phyloP scores from a whole-genome alignment of 2,329 filamentous ascomycete genomes.

The Hymenoscyphus linearis region DNA sequence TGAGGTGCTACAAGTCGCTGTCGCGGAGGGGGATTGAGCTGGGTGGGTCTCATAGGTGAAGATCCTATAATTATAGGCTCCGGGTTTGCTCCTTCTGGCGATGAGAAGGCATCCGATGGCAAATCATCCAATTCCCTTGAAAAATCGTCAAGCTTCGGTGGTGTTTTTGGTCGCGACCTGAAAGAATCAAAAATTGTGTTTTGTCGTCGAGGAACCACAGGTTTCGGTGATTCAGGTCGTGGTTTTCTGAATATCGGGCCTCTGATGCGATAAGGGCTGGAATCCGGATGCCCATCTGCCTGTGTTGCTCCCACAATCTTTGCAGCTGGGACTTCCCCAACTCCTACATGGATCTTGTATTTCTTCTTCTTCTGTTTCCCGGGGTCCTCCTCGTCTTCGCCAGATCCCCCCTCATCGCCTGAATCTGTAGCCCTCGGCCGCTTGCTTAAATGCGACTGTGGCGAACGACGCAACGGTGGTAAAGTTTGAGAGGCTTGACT shows the following conservation, averaged over 20 bases:
- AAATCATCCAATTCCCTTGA: constrained; percentile 45
- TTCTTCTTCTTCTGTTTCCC: constrained; percentile 26
- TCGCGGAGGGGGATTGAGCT: constrained; percentile 11
- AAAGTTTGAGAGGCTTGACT: constrained; percentile 39
- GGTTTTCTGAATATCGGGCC: constrained; percentile 46
- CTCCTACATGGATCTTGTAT: constrained; percentile 28
- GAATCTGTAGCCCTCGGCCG: constrained; percentile 29
- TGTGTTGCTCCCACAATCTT: constrained; percentile 30
- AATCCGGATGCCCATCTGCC: constrained; percentile 32
- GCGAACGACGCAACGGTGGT: constrained; percentile 27
- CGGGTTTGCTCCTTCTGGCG: constrained; percentile 20
- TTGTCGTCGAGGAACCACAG: constrained; percentile 9
- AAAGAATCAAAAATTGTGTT: constrained; percentile 1
- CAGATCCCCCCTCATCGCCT: constrained; percentile 16
- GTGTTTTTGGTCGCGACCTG: constrained; percentile 7
- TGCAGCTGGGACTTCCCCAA: constrained; percentile 22
- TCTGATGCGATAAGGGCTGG: constrained; percentile 46
- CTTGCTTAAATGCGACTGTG: constrained; percentile 31
- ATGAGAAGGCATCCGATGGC: constrained; percentile 40
- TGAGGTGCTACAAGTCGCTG: constrained; percentile 27
- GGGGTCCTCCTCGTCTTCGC: constrained; percentile 19
- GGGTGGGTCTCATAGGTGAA: constrained; percentile 16
- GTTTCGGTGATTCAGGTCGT: constrained; percentile 26
- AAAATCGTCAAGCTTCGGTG: constrained; percentile 30
- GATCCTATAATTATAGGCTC: constrained; percentile 19